A percentile compares a stretch with the other conserved stretches of the same genome.
Evolutionary conservation across 805 yeast genomes (phyloP).

Genomic region (Peterozyma toletana): DNA sequence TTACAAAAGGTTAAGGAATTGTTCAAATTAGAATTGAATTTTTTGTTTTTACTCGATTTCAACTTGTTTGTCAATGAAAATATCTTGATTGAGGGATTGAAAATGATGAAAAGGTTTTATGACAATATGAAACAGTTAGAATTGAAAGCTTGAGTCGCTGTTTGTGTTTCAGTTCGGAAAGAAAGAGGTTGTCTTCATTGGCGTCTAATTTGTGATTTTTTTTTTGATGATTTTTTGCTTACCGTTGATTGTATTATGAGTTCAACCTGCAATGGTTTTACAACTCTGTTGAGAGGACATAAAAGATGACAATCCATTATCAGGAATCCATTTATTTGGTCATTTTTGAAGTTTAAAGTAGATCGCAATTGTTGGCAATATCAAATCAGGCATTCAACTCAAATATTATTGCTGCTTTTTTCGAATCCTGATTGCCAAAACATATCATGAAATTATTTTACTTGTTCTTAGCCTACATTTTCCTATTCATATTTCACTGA

Average conservation of each 20-base stretch:
- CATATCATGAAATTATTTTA: conserved; percentile 2
- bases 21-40: conserved; percentile 29
- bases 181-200: too few relatives aligned
- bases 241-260: not conserved
- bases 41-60: conserved; percentile 34
- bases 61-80: conserved; percentile 29
- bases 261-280: too few relatives aligned
- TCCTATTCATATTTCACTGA: conserved; percentile 17
- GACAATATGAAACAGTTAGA: conserved; percentile 8
- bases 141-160: not conserved
- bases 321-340: too few relatives aligned
- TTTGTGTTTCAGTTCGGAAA: too few relatives aligned
- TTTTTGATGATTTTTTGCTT: not conserved
- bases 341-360: too few relatives aligned
- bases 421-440: too few relatives aligned
- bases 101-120: conserved; percentile 20
- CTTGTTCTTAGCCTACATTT: conserved; percentile 2
- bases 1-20: conserved; percentile 30
- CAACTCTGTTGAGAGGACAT: too few relatives aligned
- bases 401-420: too few relatives aligned
- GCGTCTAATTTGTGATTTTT: not conserved
- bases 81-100: conserved; percentile 24
- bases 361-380: too few relatives aligned
- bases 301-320: too few relatives aligned
- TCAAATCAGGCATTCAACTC: too few relatives aligned